Conservation (phyloP, 805 yeast genomes). For the Pichia scutulata region DNA sequence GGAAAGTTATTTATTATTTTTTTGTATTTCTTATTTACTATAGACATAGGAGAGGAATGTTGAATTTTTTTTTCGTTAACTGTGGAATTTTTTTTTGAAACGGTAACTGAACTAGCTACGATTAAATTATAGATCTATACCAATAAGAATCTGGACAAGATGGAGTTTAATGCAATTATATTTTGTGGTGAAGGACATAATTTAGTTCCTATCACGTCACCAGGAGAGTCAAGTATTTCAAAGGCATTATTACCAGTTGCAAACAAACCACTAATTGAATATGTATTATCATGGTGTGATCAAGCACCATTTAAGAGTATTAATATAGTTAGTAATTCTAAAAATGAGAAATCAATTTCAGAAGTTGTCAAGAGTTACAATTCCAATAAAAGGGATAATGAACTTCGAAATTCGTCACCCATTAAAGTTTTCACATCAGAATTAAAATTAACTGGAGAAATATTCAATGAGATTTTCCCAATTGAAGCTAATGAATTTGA, state of each 20-base stretch:
- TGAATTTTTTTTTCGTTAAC: background rate
- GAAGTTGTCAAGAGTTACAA: constrained; percentile 41
- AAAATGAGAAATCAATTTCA: constrained; percentile 39
- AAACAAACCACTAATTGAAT: constrained; percentile 79
- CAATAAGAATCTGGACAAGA: too few relatives aligned
- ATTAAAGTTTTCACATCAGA: constrained; percentile 38
- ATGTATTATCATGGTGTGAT: constrained; percentile 90
- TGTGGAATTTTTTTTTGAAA: background rate
- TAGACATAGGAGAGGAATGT: too few relatives aligned
- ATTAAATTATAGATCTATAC: too few relatives aligned
- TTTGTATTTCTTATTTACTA: too few relatives aligned
- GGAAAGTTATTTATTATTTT: too few relatives aligned
- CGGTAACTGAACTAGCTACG: background rate
- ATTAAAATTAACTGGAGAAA: constrained; percentile 54
- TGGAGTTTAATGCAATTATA: constrained; percentile 91
- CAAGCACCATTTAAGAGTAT: constrained; percentile 69
- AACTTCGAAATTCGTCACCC: constrained; percentile 26
- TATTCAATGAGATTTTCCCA: constrained; percentile 32
- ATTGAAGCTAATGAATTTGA: background rate
- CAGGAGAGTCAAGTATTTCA: constrained; percentile 55
- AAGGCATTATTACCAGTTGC: constrained; percentile 89
- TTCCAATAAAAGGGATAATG: constrained; percentile 30
- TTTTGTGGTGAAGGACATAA: constrained; percentile 80
- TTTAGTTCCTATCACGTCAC: constrained; percentile 63
- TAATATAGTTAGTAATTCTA: constrained; percentile 48